These are phyloP conservation scores for Fulvia fulva DNA, from an alignment of 2,329 filamentous ascomycete species.

Conservation along the genomic window DNA sequence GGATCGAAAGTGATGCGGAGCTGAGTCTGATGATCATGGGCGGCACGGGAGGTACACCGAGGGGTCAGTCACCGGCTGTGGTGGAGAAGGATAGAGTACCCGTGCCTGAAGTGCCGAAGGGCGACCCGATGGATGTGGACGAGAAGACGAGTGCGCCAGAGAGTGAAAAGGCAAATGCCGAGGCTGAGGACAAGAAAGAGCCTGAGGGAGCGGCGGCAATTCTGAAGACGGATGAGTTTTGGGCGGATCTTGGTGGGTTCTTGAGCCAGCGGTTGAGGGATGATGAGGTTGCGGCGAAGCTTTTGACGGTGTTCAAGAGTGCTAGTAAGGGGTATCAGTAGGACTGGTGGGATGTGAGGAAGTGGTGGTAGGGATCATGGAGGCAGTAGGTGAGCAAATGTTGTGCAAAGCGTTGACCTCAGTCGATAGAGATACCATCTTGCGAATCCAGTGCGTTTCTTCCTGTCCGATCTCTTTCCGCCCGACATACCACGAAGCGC, in stretches of 20 bases:
- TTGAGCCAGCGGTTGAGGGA: conserved; percentile 75
- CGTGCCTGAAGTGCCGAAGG: conserved; percentile 35
- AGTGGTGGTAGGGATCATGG: conserved; percentile 30
- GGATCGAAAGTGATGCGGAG: conserved; percentile 58
- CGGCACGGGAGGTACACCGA: conserved; percentile 36
- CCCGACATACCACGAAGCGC: too few relatives aligned
- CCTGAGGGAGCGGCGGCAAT: conserved; percentile 44
- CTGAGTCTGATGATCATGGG: conserved; percentile 87
- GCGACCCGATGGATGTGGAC: conserved; percentile 34
- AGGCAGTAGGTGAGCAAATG: not conserved
- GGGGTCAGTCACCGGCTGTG: conserved; percentile 39
- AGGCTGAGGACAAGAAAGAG: conserved; percentile 54
- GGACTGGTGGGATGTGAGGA: conserved; percentile 56
- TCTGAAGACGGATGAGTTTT: conserved; percentile 71
- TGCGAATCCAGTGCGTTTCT: not conserved
- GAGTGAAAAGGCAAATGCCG: conserved; percentile 34
- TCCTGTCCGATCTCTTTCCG: not conserved
- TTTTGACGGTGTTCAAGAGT: conserved; percentile 61
- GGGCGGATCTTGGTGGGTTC: conserved; percentile 79
- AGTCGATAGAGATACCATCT: not conserved
- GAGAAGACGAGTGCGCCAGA: conserved; percentile 26
- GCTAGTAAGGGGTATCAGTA: not conserved
- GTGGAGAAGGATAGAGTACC: conserved; percentile 17
- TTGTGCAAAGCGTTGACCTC: not conserved
- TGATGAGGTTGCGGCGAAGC: conserved; percentile 58